Evolutionary conservation across 2,329 filamentous ascomycete genomes (phyloP).

Genomic region (Dryadomyces sulphureus): DNA sequence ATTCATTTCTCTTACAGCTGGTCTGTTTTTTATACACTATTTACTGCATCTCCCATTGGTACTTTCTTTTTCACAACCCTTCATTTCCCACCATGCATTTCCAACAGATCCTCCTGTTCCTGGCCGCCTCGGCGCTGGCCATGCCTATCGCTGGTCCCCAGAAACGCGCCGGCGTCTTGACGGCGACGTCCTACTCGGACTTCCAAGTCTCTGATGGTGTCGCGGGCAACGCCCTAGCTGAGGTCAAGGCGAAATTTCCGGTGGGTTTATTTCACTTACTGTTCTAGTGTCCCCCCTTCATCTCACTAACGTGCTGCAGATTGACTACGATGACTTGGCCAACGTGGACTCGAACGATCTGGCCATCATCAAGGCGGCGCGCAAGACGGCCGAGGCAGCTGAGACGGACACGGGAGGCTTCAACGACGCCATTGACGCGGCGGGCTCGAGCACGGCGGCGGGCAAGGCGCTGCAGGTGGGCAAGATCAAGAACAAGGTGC

Average conservation of each 20-base stretch:
- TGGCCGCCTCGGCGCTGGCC: slow-evolving; percentile 21
- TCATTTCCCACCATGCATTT: slow-evolving; percentile 18
- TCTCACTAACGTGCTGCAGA: slow-evolving; percentile 13
- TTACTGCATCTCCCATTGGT: neutral
- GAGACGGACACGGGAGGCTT: slow-evolving; percentile 34
- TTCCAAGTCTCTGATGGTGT: slow-evolving; percentile 36
- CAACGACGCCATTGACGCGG: slow-evolving; percentile 35
- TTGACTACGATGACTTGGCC: slow-evolving; percentile 28
- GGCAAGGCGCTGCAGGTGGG: slow-evolving; percentile 32
- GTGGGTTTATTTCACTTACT: slow-evolving; percentile 16
- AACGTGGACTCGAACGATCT: slow-evolving; percentile 31
- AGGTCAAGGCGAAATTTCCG: slow-evolving; percentile 39
- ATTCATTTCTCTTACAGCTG: neutral
- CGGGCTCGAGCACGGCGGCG: slow-evolving; percentile 23
- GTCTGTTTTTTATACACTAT: neutral
- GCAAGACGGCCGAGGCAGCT: slow-evolving; percentile 35
- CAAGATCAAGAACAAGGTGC: slow-evolving; percentile 47
- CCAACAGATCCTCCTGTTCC: slow-evolving; percentile 21
- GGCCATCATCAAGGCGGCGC: slow-evolving; percentile 33
- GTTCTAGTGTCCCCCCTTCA: neutral
- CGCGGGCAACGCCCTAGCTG: slow-evolving; percentile 35
- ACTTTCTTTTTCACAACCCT: slow-evolving; percentile 1
- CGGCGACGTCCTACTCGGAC: slow-evolving; percentile 17
- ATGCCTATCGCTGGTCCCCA: slow-evolving; percentile 13
- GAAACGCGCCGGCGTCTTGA: slow-evolving; percentile 18